Evolutionary conservation across 192 early-diverging fungal genomes (phyloP).

Genomic region (Oehlia diaphana): DNA sequence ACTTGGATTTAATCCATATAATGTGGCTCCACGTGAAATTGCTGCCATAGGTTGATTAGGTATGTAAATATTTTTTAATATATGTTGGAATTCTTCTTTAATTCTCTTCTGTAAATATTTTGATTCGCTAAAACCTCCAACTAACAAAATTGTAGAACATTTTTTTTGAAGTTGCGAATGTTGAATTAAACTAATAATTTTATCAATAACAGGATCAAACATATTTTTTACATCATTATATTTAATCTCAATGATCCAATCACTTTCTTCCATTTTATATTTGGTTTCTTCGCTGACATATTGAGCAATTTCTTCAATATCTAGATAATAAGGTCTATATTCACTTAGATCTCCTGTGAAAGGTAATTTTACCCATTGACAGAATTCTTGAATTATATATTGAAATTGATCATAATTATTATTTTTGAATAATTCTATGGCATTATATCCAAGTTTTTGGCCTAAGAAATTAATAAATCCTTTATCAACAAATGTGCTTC

Average conservation of each 20-base stretch:
- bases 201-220: constrained; percentile 36
- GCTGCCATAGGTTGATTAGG: constrained; percentile 36
- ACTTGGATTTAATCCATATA: background rate
- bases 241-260: constrained; percentile 40
- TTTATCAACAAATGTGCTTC: constrained; percentile 45
- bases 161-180: background rate
- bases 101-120: constrained; percentile 38
- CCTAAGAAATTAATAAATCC: constrained; percentile 44
- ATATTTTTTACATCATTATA: constrained; percentile 40
- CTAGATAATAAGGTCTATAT: background rate
- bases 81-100: constrained; percentile 36
- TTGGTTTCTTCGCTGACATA: background rate
- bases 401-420: constrained; percentile 21
- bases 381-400: background rate
- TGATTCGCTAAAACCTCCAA: constrained; percentile 40
- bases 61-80: constrained; percentile 31
- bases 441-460: constrained; percentile 41
- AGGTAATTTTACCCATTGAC: background rate
- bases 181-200: constrained; percentile 37
- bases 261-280: constrained; percentile 40
- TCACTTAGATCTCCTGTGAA: background rate
- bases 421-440: constrained; percentile 35
- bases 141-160: constrained; percentile 38
- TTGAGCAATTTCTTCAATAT: background rate
- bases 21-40: background rate